These are phyloP conservation scores for Beauveria sp. DNA, from an alignment of 2,329 filamentous ascomycete species.

Conservation along the genomic window DNA sequence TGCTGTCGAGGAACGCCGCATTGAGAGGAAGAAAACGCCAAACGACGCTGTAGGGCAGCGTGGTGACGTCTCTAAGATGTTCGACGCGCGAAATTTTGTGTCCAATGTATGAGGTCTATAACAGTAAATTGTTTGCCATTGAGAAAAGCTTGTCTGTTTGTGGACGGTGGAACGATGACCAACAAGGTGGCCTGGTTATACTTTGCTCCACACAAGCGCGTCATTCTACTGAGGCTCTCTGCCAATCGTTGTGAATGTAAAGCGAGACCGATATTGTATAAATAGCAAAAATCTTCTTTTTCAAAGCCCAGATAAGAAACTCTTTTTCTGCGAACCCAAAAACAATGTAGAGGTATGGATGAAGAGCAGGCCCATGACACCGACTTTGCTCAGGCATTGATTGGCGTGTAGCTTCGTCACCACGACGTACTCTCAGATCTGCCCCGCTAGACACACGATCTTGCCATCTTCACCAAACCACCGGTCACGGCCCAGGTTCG, in stretches of 20 bases:
- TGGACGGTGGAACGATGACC: too few relatives aligned
- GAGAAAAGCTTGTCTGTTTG: background rate
- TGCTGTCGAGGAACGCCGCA: background rate
- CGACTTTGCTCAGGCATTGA: background rate
- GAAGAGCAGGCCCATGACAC: background rate
- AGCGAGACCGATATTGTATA: too few relatives aligned
- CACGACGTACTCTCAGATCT: background rate
- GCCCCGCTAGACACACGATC: constrained; percentile 5
- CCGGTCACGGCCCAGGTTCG: background rate
- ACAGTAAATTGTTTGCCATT: background rate
- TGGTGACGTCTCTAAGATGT: background rate
- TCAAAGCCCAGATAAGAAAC: background rate
- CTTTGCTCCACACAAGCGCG: background rate
- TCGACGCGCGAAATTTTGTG: background rate
- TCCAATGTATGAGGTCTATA: background rate
- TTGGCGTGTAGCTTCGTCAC: background rate
- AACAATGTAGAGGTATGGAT: background rate
- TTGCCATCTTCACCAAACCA: background rate
- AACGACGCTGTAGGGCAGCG: background rate
- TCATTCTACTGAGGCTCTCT: background rate
- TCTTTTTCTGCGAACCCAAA: background rate
- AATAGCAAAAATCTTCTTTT: too few relatives aligned
- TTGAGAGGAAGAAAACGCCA: constrained; percentile 5
- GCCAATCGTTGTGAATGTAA: background rate
- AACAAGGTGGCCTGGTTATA: too few relatives aligned